These are phyloP conservation scores for Xylaria curta DNA, from an alignment of 495 filamentous ascomycete species.

Conservation along the genomic window DNA sequence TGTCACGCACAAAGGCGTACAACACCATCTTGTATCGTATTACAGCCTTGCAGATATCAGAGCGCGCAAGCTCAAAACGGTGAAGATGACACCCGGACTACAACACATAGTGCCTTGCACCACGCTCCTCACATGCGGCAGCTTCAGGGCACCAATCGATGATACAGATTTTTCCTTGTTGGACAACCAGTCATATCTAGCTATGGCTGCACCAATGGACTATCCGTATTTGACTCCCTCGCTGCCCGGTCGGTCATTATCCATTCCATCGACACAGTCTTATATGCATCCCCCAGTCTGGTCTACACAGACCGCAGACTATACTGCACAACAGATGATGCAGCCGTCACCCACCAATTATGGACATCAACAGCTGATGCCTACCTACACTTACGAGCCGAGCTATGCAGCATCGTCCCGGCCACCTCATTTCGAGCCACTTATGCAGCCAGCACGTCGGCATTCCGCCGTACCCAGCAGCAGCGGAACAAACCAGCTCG, in stretches of 20 bases:
- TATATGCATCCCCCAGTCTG: neutral
- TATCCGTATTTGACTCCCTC: neutral
- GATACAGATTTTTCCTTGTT: slow-evolving; percentile 42
- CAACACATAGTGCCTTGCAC: slow-evolving; percentile 56
- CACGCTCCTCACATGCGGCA: slow-evolving; percentile 68
- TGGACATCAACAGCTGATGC: neutral
- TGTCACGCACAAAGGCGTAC: slow-evolving; percentile 69
- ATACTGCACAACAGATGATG: neutral
- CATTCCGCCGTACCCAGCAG: neutral
- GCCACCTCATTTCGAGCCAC: neutral
- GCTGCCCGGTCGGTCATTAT: neutral
- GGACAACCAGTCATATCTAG: neutral
- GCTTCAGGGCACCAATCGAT: slow-evolving; percentile 73
- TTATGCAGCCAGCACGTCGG: neutral
- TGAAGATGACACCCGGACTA: slow-evolving; percentile 10
- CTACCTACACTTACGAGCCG: neutral
- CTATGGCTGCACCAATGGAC: neutral
- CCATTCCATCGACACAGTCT: neutral
- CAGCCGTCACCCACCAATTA: neutral
- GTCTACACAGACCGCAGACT: neutral
- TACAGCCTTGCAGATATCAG: slow-evolving; percentile 81
- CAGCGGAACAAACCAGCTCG: neutral
- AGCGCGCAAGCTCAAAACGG: slow-evolving; percentile 55
- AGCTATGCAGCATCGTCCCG: neutral
- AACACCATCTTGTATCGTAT: slow-evolving; percentile 87